Base-by-base conservation (phyloP, 139 green algal genomes). In the Mychonastes homosphaera region DNA sequence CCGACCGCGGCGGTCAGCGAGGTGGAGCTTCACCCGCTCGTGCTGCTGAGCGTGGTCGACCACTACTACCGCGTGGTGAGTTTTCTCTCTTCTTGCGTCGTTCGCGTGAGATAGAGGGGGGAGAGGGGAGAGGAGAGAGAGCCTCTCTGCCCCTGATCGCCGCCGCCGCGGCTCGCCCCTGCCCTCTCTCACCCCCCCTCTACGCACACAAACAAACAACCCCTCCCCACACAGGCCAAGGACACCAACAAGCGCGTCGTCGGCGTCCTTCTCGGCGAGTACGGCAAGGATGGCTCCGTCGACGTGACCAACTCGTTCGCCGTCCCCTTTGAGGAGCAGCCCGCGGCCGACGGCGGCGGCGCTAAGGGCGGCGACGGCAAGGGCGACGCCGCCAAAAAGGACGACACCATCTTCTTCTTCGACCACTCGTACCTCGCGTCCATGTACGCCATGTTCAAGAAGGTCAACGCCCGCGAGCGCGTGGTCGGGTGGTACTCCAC, bases 301-400 rank as follows among this genome's bases (percentile, higher is more conserved):
- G 90, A 99, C 59, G 80, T 96, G 7, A 95, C 93, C 16, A 98
- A 97, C 68, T 91, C 81, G 65, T 99, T 96, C 73, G 92, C 91
- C 89, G 87, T 99, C 34, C 93, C 93, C 0, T 99, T 98, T 72
- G 93, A 99, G 75, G 93, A 99, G 65, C 92, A 99, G 65, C n/a
- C n/a, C n/a, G n/a, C n/a, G n/a, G n/a, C n/a, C n/a, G n/a, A n/a
- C n/a, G n/a, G n/a, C n/a, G n/a, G n/a, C n/a, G n/a, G n/a, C n/a
- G n/a, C n/a, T n/a, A n/a, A n/a, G n/a, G n/a, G n/a, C n/a, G n/a
- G n/a, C n/a, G n/a, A n/a, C n/a, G n/a, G n/a, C n/a, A n/a, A n/a
- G n/a, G n/a, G n/a, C n/a, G n/a, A n/a, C n/a, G n/a, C n/a, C n/a
- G n/a, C n/a, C n/a, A 88, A 96, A 27, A 80, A 87, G 29, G 87